Percentiles rank a stretch among this genome's conserved stretches.
Evolutionary conservation across 495 filamentous ascomycete genomes (phyloP).

Genomic region (Aspergillus biplanus): DNA sequence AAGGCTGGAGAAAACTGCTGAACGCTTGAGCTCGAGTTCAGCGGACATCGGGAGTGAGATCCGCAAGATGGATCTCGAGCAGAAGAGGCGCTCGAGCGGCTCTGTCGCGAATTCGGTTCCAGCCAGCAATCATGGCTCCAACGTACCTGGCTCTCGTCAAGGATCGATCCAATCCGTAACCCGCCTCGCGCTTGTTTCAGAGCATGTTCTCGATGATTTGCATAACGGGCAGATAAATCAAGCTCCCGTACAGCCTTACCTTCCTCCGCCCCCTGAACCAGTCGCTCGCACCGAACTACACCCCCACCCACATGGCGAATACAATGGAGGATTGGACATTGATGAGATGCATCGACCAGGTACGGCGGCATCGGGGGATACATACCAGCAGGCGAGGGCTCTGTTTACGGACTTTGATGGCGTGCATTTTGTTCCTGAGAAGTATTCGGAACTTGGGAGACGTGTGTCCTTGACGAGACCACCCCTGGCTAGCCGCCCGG

Average conservation of each 20-base stretch:
- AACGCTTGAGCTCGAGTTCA: slow-evolving; percentile 77
- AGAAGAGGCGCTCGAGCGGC: slow-evolving; percentile 60
- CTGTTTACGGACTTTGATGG: slow-evolving; percentile 95
- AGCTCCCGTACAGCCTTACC: slow-evolving; percentile 39
- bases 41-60: slow-evolving; percentile 81
- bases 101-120: slow-evolving; percentile 63
- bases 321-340: slow-evolving; percentile 15
- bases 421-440: slow-evolving; percentile 71
- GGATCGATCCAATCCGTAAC: slow-evolving; percentile 63
- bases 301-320: slow-evolving; percentile 27
- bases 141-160: slow-evolving; percentile 61
- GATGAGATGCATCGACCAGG: slow-evolving; percentile 41
- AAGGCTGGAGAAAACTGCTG: slow-evolving; percentile 79
- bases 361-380: slow-evolving; percentile 66
- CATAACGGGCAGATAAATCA: slow-evolving; percentile 30
- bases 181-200: slow-evolving; percentile 54
- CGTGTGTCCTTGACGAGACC: slow-evolving; percentile 43
- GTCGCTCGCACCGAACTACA: slow-evolving; percentile 28
- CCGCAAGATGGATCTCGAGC: slow-evolving; percentile 74
- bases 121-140: slow-evolving; percentile 16
- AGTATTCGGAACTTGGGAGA: slow-evolving; percentile 35
- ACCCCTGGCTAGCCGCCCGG: slow-evolving; percentile 53
- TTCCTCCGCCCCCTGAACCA: slow-evolving; percentile 33
- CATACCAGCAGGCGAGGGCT: slow-evolving; percentile 66
- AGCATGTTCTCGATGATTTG: slow-evolving; percentile 46